Base-by-base conservation (phyloP, 495 filamentous ascomycete genomes). In the Trichoderma parareesei region DNA sequence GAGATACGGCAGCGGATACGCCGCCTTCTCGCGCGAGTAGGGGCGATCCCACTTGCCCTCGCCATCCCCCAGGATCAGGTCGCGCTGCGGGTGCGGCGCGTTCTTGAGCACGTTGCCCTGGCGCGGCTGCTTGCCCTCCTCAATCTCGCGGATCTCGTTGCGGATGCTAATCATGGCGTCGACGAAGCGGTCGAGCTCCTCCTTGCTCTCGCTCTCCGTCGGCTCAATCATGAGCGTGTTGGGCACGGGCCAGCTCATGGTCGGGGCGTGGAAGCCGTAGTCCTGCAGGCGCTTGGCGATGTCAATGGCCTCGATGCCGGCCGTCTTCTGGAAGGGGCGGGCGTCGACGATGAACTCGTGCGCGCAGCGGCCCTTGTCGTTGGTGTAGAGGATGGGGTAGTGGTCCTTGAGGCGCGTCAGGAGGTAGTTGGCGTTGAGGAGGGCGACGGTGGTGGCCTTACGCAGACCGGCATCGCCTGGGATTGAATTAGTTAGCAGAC, bases 201-300 rank as follows among this genome's bases (percentile, higher is more conserved):
- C 90, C 73, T 95, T 90, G 75, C 85, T 90, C 78, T 98, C 94
- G 18, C 88, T 92, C 78, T 98, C 94, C 0, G 94, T 98, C 41
- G 94, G 94, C 80, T 98, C 94, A 69, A 98, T 96, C 94, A 98
- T 98, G 20, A 98, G 85, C 2, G 94, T 98, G 75, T 94, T 94
- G 57, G 92, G 82, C 3, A 98, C 93, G 6, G 94, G 94, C 92
- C 92, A 98, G 72, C 87, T 91, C 94, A 98, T 98, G 57, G 94
- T 98, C 3, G 94, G 94, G 4, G 95, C 92, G 74, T 98, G 94
- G 84, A 98, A 98, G 49, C 94, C 94, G 73, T 96, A 98, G 72
- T 98, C 94, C 76, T 97, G 93, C 9, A 98, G 86, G 65, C 94
- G 91, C 81, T 98, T 98, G 69, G 94, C 94, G 65, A 98, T 89